These are phyloP conservation scores for Rhizophagus clarus DNA, from an alignment of 192 early-diverging fungal species.

Conservation along the genomic window DNA sequence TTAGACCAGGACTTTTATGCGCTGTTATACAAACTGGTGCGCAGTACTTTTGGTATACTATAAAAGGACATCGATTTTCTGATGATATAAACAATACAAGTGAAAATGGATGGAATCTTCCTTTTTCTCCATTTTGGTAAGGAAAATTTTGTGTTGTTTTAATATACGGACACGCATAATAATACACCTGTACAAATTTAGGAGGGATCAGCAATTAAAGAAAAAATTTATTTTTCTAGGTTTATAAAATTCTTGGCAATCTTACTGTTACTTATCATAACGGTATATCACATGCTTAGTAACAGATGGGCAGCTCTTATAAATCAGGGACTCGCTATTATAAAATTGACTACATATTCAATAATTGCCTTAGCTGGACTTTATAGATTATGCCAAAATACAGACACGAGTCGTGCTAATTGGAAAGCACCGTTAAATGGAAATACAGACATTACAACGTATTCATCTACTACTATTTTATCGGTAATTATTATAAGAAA, in stretches of 20 bases:
- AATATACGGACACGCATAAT: no score
- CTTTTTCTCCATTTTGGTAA: neutral
- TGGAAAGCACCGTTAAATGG: neutral
- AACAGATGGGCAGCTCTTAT: neutral
- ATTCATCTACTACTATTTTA: neutral
- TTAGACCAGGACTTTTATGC: neutral
- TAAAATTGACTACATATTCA: neutral
- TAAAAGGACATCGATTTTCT: neutral
- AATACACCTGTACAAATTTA: no score
- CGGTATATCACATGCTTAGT: neutral
- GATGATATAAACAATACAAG: neutral
- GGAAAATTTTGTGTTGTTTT: neutral
- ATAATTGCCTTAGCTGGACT: neutral
- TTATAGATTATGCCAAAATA: neutral
- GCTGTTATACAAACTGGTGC: neutral
- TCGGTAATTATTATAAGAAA: neutral
- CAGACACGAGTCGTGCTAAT: neutral
- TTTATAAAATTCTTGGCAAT: neutral
- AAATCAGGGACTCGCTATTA: neutral
- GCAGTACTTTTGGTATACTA: neutral
- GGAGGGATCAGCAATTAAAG: no score
- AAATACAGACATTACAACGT: neutral
- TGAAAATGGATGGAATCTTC: neutral
- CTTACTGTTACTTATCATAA: neutral
- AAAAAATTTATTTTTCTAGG: neutral